Percentiles rank a stretch among this genome's conserved stretches.
Evolutionary conservation across 306 rosid genomes (phyloP).

Genomic region (Cicer arietinum): DNA sequence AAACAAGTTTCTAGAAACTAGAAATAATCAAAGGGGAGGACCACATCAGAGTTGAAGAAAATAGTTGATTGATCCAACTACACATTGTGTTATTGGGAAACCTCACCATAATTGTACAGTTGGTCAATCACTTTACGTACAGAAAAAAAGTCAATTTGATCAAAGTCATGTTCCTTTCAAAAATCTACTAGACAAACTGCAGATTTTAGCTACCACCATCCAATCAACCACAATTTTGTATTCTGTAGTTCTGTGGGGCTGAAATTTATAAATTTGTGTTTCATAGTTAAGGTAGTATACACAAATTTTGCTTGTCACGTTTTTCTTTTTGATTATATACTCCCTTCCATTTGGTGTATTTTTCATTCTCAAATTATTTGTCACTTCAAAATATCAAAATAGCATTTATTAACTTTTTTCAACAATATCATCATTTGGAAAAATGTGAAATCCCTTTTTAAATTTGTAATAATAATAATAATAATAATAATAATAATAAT

Average conservation of each 20-base stretch:
- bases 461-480: no score
- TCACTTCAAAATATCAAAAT: no score
- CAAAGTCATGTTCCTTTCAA: conserved; percentile 49
- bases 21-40: conserved; percentile 38
- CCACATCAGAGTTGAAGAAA: conserved; percentile 37
- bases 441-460: no score
- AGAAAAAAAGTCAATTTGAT: conserved; percentile 4
- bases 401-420: no score
- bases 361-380: no score
- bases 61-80: conserved; percentile 27
- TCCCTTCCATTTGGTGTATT: no score
- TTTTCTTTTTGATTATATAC: no score
- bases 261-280: background rate
- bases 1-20: background rate
- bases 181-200: conserved; percentile 1
- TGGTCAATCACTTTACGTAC: conserved; percentile 42
- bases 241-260: background rate
- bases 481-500: no score
- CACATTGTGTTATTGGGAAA: conserved; percentile 39
- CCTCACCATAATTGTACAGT: conserved; percentile 35
- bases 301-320: background rate
- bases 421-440: no score
- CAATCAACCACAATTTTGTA: conserved; percentile 25
- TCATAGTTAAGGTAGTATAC: background rate
- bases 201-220: conserved; percentile 21